Conservation (phyloP, 2,329 filamentous ascomycete genomes). For the Venturia oleaginea region DNA sequence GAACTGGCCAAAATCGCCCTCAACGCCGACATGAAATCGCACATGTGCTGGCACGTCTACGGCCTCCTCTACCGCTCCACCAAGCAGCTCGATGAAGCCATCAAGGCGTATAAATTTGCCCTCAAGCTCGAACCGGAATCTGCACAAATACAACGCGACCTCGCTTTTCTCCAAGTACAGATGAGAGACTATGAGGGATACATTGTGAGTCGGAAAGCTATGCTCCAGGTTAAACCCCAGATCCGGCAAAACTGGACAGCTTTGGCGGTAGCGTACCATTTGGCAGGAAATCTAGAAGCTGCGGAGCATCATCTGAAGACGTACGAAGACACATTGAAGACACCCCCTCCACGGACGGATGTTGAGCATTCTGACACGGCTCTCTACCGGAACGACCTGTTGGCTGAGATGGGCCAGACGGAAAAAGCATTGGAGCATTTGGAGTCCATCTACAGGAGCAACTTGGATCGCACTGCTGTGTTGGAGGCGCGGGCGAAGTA, state of each 20-base stretch:
- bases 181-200: conserved; percentile 95
- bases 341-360: conserved; percentile 64
- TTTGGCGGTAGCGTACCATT: conserved; percentile 85
- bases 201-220: conserved; percentile 75
- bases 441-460: conserved; percentile 64
- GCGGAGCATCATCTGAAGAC: conserved; percentile 87
- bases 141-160: conserved; percentile 83
- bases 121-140: conserved; percentile 90
- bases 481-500: conserved; percentile 83
- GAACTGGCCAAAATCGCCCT: conserved; percentile 84
- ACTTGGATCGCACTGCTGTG: conserved; percentile 73
- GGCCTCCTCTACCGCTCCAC: conserved; percentile 84
- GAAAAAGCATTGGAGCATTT: conserved; percentile 80
- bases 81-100: conserved; percentile 98
- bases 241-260: conserved; percentile 94
- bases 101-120: conserved; percentile 98
- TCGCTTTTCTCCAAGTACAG: conserved; percentile 88
- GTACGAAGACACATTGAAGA: conserved; percentile 89
- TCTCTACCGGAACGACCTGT: conserved; percentile 91
- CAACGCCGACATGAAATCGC: conserved; percentile 95
- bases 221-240: conserved; percentile 76
- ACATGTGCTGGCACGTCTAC: conserved; percentile 99
- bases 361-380: conserved; percentile 89
- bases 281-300: conserved; percentile 73
- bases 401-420: conserved; percentile 78